Evolutionary conservation across 1,284 basidiomycete species (phyloP).

Genomic region (Lentinula novae-zelandiae): DNA sequence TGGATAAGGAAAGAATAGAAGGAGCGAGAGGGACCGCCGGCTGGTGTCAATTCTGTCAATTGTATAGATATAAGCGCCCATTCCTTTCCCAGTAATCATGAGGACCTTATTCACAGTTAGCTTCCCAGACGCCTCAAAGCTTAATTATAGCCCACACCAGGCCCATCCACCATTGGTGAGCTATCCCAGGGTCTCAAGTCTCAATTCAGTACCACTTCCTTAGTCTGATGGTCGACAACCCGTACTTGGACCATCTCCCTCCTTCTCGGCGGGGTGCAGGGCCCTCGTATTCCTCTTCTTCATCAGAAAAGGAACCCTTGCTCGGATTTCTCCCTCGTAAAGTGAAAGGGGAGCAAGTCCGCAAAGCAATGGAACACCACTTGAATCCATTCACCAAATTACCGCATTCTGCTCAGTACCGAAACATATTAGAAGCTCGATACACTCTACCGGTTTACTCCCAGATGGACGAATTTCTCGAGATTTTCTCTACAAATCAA

Average conservation of each 20-base stretch:
- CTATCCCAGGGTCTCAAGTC: no score
- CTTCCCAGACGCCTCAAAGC: no score
- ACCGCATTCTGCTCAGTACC: constrained; percentile 79
- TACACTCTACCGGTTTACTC: constrained; percentile 90
- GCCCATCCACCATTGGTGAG: no score
- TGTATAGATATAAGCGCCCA: no score
- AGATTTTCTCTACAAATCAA: constrained; percentile 84
- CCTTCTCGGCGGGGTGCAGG: constrained; percentile 25
- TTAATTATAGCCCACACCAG: no score
- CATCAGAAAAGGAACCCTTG: constrained; percentile 51
- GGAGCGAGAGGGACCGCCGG: no score
- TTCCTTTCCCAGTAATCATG: no score
- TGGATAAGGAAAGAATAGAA: no score
- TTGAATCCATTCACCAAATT: constrained; percentile 86
- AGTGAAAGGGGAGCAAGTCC: constrained; percentile 72
- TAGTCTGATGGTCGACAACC: constrained; percentile 37
- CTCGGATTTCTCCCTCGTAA: constrained; percentile 73
- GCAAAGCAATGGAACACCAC: constrained; percentile 74
- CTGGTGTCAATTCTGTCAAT: no score
- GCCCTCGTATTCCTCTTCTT: constrained; percentile 23
- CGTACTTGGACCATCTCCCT: constrained; percentile 50
- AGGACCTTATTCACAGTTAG: no score
- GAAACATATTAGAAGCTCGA: constrained; percentile 80
- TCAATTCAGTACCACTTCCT: no score
- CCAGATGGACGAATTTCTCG: constrained; percentile 91